Percentiles rank a stretch among this genome's conserved stretches.
phyloP scores from a whole-genome alignment of 768 basidiomycete genomes.

The Naganishia kalamii region DNA sequence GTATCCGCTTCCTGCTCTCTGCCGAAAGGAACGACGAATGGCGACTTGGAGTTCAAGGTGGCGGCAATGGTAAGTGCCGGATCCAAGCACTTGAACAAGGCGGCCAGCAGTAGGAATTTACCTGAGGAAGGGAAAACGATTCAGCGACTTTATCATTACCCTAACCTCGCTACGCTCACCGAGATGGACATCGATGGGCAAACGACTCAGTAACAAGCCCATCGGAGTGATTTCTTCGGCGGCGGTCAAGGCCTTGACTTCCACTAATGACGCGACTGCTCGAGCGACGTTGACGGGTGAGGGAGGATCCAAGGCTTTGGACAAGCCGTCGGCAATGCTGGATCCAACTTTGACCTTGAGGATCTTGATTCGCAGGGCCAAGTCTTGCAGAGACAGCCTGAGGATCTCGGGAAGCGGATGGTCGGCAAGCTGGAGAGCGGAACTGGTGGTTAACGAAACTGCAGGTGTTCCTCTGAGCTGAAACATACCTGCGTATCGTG shows the following conservation, averaged over 20 bases:
- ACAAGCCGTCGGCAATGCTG: constrained; percentile 83
- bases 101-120: constrained; percentile 80
- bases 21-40: constrained; percentile 83
- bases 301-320: constrained; percentile 83
- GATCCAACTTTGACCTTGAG: constrained; percentile 78
- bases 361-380: constrained; percentile 56
- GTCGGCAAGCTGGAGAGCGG: constrained; percentile 64
- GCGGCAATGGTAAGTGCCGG: constrained; percentile 96
- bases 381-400: constrained; percentile 82
- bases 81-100: constrained; percentile 81
- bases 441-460: background rate
- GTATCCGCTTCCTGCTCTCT: constrained; percentile 77
- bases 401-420: constrained; percentile 93
- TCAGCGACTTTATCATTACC: background rate
- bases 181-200: constrained; percentile 92
- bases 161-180: constrained; percentile 49
- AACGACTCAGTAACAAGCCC: constrained; percentile 78
- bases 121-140: constrained; percentile 12
- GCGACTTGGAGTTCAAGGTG: constrained; percentile 82
- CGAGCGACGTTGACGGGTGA: constrained; percentile 76
- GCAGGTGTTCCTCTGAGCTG: background rate
- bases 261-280: constrained; percentile 82
- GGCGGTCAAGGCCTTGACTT: constrained; percentile 78
- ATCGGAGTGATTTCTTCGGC: constrained; percentile 89
- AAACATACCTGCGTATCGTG: constrained; percentile 67